Evolutionary conservation across 441 rosid genomes (phyloP), one percentile per base, ranked within the genome.

Genomic region (Populus tomentosa): DNA sequence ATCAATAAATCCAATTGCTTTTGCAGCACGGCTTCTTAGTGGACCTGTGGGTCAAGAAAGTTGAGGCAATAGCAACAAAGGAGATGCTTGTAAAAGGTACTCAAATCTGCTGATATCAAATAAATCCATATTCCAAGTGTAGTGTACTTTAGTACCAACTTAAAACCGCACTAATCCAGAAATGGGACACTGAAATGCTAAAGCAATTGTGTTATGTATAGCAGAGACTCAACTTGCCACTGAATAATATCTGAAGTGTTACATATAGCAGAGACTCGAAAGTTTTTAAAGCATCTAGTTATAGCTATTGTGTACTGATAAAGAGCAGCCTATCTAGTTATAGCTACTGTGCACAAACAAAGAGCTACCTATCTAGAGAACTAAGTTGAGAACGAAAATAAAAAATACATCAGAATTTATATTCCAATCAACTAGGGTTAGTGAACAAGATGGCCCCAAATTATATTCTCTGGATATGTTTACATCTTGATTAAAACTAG

Each of bases 1-100:
- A 67, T 91, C 98, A 21, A 93, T 90, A 82, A 93, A 93, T 7
- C 97, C 98, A 28, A 93, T 93, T 75, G 98, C 98, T 81, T 90
- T 91, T 26, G 98, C 98, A 72, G 98, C 98, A 72, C 98, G 84
- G 75, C 97, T 91, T 85, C 97, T 79, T 74, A 93, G 85, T 10
- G 98, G 98, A 79, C 98, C 98, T 93, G 82, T 50, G 68, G 7
- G 20, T 24, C 64, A 61, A 73, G 78, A 64, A 23, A 65, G 63
- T 59, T 62, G 30, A n/a, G 23, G 46, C 33, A 50, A 50, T 65
- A 14, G 38, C 28, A 24, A 23, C 28, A 26, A 23, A 6, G 70
- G 1, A 53, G 23, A 38, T 16, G 11, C n/a, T n/a, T 26, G 2
- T 6, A 35, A 20, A 30, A n/a, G 24, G 61, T 23, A 67, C 21